Conservation (phyloP, 495 filamentous ascomycete genomes). For the Evansstolkia leycettana region DNA sequence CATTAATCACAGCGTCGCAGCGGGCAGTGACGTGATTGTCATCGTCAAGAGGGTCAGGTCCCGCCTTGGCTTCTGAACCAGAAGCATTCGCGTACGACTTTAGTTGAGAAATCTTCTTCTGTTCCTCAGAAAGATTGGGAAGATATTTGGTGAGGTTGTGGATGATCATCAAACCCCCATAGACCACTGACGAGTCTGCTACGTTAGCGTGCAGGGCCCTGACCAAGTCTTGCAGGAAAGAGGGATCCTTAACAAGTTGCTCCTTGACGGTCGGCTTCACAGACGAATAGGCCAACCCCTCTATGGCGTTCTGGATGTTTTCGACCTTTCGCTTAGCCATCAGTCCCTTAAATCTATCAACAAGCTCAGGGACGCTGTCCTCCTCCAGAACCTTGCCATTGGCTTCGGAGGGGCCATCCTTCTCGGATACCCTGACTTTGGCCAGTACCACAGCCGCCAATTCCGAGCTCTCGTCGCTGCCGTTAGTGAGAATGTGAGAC, state of each 20-base stretch:
- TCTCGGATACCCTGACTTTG: conserved; percentile 48
- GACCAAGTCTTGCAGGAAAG: conserved; percentile 56
- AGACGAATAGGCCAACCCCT: conserved; percentile 87
- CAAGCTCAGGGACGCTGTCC: conserved; percentile 54
- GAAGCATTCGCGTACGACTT: conserved; percentile 86
- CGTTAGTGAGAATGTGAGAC: conserved; percentile 59
- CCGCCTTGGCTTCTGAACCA: conserved; percentile 36
- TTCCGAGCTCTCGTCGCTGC: conserved; percentile 47
- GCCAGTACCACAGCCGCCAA: conserved; percentile 79
- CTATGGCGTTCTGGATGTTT: conserved; percentile 55
- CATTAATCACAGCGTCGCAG: conserved; percentile 64
- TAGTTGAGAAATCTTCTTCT: conserved; percentile 78
- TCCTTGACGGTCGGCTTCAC: conserved; percentile 76
- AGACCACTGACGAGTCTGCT: conserved; percentile 57
- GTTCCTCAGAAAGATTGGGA: conserved; percentile 73
- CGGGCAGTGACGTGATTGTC: conserved; percentile 63
- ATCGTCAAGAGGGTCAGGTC: conserved; percentile 56
- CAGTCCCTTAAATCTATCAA: conserved; percentile 65
- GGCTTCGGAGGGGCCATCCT: conserved; percentile 20
- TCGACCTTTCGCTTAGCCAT: conserved; percentile 49
- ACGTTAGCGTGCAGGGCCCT: conserved; percentile 45
- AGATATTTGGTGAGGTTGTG: conserved; percentile 72
- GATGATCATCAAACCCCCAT: conserved; percentile 75
- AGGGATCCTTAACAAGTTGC: conserved; percentile 50
- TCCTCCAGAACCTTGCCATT: conserved; percentile 31